Conservation (phyloP, 140 eudicot genomes). For the Bidens hawaiensis region DNA sequence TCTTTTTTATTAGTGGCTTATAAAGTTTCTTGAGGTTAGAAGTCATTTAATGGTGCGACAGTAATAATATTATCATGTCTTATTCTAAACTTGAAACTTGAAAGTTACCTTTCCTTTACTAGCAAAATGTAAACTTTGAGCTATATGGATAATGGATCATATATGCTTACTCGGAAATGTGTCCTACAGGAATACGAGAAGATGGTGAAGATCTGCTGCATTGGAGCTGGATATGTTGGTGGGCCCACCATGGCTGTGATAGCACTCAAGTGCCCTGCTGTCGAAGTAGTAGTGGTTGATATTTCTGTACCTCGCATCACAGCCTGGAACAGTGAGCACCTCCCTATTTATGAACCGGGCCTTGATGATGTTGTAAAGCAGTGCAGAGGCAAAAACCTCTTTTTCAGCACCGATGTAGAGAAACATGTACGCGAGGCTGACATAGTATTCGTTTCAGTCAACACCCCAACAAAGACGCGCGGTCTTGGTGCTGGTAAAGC, state of each 20-base stretch:
- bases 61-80: background rate
- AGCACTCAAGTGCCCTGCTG: slow-evolving; percentile 59
- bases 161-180: slow-evolving; percentile 4
- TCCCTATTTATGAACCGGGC: slow-evolving; percentile 70
- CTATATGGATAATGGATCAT: background rate
- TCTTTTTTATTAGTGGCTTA: background rate
- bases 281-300: slow-evolving; percentile 65
- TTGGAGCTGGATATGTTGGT: slow-evolving; percentile 83
- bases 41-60: background rate
- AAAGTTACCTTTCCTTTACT: slow-evolving; percentile 6
- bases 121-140: slow-evolving; percentile 1
- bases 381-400: slow-evolving; percentile 64
- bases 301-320: slow-evolving; percentile 61
- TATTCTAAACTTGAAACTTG: no score
- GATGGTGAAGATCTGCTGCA: slow-evolving; percentile 85
- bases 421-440: slow-evolving; percentile 65
- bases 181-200: slow-evolving; percentile 19
- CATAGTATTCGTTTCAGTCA: slow-evolving; percentile 59
- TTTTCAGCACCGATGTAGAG: slow-evolving; percentile 72
- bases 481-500: slow-evolving; percentile 90
- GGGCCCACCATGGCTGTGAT: slow-evolving; percentile 84
- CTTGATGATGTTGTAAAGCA: slow-evolving; percentile 65
- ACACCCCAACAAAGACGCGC: slow-evolving; percentile 71
- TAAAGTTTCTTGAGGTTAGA: background rate
- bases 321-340: slow-evolving; percentile 71